phyloP scores from a whole-genome alignment of 148 eudicot genomes.

The Agrostemma githago region DNA sequence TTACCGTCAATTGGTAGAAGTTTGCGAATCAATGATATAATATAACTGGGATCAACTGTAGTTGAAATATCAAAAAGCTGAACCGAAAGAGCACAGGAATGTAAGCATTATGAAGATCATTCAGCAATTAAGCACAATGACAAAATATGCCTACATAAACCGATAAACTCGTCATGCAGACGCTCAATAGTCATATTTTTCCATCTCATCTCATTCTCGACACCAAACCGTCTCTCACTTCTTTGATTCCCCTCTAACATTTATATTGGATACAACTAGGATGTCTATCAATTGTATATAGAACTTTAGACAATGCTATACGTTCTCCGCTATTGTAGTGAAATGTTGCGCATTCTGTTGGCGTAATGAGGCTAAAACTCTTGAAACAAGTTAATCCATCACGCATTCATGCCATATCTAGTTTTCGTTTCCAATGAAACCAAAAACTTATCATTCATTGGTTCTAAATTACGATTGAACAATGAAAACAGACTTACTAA shows the following conservation, averaged over 20 bases:
- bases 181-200: neutral
- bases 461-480: neutral
- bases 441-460: neutral
- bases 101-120: neutral
- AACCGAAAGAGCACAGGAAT: conserved; percentile 1
- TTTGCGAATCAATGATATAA: conserved; percentile 85
- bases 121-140: neutral
- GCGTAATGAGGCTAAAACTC: neutral
- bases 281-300: neutral
- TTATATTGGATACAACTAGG: neutral
- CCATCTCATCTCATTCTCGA: neutral
- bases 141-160: neutral
- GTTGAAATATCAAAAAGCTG: conserved; percentile 86
- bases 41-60: conserved; percentile 86
- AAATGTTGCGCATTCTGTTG: neutral
- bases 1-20: conserved; percentile 52
- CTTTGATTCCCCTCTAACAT: neutral
- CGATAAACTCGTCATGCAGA: neutral
- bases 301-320: neutral
- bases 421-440: neutral
- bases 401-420: neutral
- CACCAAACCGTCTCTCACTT: neutral
- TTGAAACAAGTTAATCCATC: neutral
- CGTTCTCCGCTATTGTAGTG: neutral
- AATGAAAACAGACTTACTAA: neutral